These are phyloP conservation scores for Ambrosia trifida DNA, from an alignment of 129 eudicot genomes.

Conservation along the genomic window DNA sequence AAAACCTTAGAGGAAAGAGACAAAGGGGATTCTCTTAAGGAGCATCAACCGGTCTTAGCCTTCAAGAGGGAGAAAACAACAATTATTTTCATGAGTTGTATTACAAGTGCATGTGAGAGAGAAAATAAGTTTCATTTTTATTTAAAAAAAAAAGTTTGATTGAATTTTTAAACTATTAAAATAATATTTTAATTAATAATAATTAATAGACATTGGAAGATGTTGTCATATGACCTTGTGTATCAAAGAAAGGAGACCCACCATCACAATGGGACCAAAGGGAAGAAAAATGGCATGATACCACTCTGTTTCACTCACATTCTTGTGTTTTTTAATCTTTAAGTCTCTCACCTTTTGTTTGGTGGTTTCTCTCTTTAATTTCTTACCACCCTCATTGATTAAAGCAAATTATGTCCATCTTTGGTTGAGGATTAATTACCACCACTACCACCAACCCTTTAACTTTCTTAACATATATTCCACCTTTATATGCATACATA, in stretches of 20 bases:
- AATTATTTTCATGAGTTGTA: slow-evolving; percentile 28
- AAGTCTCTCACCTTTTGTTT: slow-evolving; percentile 38
- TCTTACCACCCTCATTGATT: slow-evolving; percentile 40
- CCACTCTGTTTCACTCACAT: slow-evolving; percentile 44
- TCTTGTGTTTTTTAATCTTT: slow-evolving; percentile 27
- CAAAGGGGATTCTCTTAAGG: slow-evolving; percentile 32
- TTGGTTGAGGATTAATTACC: slow-evolving; percentile 39
- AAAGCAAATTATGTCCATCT: slow-evolving; percentile 28
- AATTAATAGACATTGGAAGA: slow-evolving; percentile 33
- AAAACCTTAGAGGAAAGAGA: slow-evolving; percentile 31
- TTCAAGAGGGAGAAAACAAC: slow-evolving; percentile 31
- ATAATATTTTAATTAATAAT: slow-evolving; percentile 11
- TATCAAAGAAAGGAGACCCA: slow-evolving; percentile 41
- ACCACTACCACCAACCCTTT: slow-evolving; percentile 39
- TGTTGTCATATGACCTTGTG: slow-evolving; percentile 42
- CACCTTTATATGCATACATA: slow-evolving; percentile 24
- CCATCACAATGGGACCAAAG: slow-evolving; percentile 41
- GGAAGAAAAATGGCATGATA: slow-evolving; percentile 37
- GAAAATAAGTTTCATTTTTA: background rate
- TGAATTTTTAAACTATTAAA: background rate
- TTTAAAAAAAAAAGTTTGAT: background rate
- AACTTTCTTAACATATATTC: slow-evolving; percentile 37
- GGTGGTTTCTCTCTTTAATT: slow-evolving; percentile 44
- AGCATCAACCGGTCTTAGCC: slow-evolving; percentile 30
- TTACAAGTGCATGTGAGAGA: slow-evolving; percentile 29